Evolutionary conservation across 495 filamentous ascomycete genomes (phyloP).

Genomic region (Penicillium fimorum): DNA sequence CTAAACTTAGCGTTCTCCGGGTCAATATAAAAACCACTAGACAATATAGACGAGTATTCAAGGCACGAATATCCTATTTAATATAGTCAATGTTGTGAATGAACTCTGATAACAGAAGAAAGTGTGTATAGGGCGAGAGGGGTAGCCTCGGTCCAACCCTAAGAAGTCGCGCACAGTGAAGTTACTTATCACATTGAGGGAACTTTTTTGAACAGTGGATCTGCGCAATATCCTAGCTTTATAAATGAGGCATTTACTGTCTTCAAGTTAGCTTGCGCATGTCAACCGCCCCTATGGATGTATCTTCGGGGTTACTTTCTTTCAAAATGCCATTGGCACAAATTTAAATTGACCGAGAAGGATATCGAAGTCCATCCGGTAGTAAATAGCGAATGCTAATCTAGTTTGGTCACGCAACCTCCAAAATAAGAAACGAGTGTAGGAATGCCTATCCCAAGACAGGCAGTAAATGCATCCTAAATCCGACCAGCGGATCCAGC

Average conservation of each 20-base stretch:
- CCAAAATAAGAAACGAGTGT: conserved; percentile 13
- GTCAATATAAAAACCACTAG: not conserved
- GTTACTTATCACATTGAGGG: not conserved
- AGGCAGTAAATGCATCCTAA: conserved; percentile 10
- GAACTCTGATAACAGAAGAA: not conserved
- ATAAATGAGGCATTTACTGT: not conserved
- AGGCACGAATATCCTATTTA: not conserved
- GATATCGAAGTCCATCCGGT: conserved; percentile 30
- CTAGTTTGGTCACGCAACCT: not conserved
- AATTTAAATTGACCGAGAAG: conserved; percentile 8
- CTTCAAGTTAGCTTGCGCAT: too few relatives aligned
- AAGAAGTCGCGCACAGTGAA: not conserved
- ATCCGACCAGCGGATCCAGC: conserved; percentile 8
- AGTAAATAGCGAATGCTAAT: conserved; percentile 8
- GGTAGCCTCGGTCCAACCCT: not conserved
- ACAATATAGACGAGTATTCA: not conserved
- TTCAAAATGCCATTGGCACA: not conserved
- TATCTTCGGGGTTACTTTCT: not conserved
- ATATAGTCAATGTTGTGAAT: not conserved
- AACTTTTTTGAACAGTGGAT: not conserved
- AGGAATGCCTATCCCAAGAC: conserved; percentile 9
- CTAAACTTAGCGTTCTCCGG: not conserved
- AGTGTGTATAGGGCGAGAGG: not conserved
- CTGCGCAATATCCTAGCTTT: not conserved
- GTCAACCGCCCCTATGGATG: not conserved